Conservation (phyloP, 352 stramenopile genomes). For the Phytophthora ohioensis region DNA sequence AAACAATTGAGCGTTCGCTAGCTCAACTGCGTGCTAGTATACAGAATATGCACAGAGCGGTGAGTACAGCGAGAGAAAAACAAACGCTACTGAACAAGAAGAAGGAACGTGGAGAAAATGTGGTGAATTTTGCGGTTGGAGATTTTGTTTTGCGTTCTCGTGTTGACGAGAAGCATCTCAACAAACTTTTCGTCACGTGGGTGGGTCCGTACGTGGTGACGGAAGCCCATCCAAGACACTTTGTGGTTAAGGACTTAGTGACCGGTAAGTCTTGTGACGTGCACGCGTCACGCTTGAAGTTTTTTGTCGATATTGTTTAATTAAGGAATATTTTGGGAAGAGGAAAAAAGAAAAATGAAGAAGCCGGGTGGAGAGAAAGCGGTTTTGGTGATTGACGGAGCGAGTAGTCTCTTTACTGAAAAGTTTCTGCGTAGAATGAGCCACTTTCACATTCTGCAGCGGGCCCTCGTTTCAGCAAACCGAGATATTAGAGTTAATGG, state of each 20-base stretch:
- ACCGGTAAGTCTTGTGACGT: conserved; percentile 24
- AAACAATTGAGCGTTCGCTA: not conserved
- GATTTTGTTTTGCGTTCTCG: no score
- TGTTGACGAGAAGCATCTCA: no score
- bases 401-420: not conserved
- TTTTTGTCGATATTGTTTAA: conserved; percentile 22
- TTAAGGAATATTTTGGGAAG: no score
- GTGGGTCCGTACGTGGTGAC: no score
- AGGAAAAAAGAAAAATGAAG: not conserved
- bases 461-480: not conserved
- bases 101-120: no score
- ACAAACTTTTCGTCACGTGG: no score
- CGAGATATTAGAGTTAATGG: not conserved
- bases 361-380: not conserved
- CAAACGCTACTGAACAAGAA: no score
- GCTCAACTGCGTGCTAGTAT: not conserved
- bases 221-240: not conserved
- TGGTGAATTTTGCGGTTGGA: no score
- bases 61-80: no score
- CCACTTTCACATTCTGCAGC: not conserved
- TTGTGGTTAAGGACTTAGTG: conserved; percentile 16
- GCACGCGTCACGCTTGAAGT: conserved; percentile 35
- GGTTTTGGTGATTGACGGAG: not conserved
- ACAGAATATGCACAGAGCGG: not conserved
- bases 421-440: not conserved